These are phyloP conservation scores for Maudiozyma bulderi DNA, from an alignment of 805 yeast species.

Conservation along the genomic window DNA sequence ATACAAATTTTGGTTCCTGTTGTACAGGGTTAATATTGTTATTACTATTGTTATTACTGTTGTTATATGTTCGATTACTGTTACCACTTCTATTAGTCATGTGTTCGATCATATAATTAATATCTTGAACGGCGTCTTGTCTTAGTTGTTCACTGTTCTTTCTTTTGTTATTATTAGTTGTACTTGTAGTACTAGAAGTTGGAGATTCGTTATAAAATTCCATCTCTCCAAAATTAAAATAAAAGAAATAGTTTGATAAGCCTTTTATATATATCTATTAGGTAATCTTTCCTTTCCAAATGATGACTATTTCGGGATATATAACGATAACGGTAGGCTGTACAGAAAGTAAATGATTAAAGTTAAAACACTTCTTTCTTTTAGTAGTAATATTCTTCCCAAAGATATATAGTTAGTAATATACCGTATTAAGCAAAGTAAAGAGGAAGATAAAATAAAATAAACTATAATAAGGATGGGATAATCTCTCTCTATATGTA, in stretches of 20 bases:
- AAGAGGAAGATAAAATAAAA: no score
- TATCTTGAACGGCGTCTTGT: not conserved
- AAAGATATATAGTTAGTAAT: no score
- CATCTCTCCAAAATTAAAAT: not conserved
- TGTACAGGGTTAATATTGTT: not conserved
- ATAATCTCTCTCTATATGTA: no score
- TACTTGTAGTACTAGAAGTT: not conserved
- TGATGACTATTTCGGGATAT: no score
- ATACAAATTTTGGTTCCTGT: not conserved
- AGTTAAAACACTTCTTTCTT: no score
- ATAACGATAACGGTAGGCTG: no score
- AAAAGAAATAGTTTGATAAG: not conserved
- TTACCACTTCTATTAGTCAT: not conserved
- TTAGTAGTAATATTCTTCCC: no score
- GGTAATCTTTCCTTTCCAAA: no score
- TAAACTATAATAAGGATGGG: no score
- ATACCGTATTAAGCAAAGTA: no score
- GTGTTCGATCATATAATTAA: not conserved
- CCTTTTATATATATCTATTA: no score
- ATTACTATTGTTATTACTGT: not conserved
- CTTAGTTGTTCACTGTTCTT: not conserved
- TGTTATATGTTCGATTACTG: not conserved
- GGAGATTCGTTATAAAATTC: not conserved
- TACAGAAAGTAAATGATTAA: no score
- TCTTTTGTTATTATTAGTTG: not conserved